phyloP scores from a whole-genome alignment of 1,139 yeast species.

The Candida sanyaensis region DNA sequence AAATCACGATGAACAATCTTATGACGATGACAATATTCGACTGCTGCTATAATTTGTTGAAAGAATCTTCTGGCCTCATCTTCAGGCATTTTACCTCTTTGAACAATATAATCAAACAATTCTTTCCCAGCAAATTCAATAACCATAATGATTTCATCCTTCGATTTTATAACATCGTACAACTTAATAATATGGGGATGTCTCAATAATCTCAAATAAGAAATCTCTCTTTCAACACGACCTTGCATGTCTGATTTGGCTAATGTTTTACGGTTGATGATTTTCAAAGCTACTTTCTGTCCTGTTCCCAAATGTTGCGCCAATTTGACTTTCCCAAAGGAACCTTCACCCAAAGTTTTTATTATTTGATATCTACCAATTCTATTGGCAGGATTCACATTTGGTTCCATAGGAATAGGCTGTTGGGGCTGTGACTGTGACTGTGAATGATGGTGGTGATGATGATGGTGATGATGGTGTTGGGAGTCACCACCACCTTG shows the following conservation, averaged over 20 bases:
- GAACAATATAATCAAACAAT: conserved; percentile 93
- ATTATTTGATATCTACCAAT: conserved; percentile 94
- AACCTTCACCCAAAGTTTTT: conserved; percentile 95
- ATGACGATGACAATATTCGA: conserved; percentile 96
- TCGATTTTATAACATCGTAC: conserved; percentile 93
- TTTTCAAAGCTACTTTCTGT: conserved; percentile 90
- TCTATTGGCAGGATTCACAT: conserved; percentile 45
- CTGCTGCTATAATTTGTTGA: conserved; percentile 97
- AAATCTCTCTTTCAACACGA: conserved; percentile 90
- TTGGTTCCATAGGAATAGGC: conserved; percentile 26
- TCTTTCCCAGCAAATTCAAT: conserved; percentile 97
- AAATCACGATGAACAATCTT: conserved; percentile 96
- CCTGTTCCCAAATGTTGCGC: conserved; percentile 94
- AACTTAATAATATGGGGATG: conserved; percentile 97
- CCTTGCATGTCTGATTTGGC: conserved; percentile 99
- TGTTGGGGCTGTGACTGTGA: conserved; percentile 14
- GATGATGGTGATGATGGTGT: conserved; percentile 9
- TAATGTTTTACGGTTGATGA: conserved; percentile 88
- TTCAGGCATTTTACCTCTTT: conserved; percentile 93
- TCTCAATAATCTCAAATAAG: conserved; percentile 82
- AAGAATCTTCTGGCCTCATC: conserved; percentile 92
- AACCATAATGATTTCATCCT: conserved; percentile 97
- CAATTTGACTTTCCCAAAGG: conserved; percentile 94
- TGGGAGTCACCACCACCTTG: background rate
- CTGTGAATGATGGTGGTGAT: conserved; percentile 16